Percentiles rank a stretch among this genome's conserved stretches.
These are phyloP conservation scores for Serendipita sp. DNA, from an alignment of 1,284 basidiomycete genomes.

Conservation along the genomic window DNA sequence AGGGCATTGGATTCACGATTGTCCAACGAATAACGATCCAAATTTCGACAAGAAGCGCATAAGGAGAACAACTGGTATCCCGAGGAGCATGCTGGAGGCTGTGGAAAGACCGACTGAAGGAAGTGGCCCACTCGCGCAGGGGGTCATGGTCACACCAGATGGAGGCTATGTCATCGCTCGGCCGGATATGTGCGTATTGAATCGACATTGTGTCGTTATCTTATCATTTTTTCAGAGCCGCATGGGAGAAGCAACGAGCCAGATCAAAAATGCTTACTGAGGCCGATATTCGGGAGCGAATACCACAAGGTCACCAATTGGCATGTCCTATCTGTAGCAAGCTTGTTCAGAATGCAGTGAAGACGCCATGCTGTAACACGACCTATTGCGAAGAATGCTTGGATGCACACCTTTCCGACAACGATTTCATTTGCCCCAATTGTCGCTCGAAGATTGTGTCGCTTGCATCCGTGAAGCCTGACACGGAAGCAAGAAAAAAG, in stretches of 20 bases:
- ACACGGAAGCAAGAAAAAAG: constrained; percentile 62
- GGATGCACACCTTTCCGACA: constrained; percentile 76
- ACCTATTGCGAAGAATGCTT: constrained; percentile 94
- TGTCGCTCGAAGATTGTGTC: constrained; percentile 77
- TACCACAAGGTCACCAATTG: constrained; percentile 61
- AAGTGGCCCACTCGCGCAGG: constrained; percentile 53
- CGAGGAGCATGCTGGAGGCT: constrained; percentile 91
- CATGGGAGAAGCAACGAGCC: constrained; percentile 85
- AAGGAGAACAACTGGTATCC: constrained; percentile 96
- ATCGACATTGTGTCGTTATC: constrained; percentile 8
- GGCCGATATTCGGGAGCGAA: constrained; percentile 69
- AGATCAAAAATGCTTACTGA: constrained; percentile 66
- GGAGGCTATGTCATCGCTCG: constrained; percentile 92
- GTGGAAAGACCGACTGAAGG: constrained; percentile 69
- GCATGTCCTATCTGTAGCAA: constrained; percentile 81
- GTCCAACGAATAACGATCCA: constrained; percentile 92
- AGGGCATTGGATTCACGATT: constrained; percentile 99
- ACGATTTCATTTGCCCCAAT: constrained; percentile 82
- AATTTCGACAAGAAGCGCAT: constrained; percentile 89
- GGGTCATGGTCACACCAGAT: constrained; percentile 93
- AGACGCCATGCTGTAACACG: constrained; percentile 81
- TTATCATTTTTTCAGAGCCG: constrained; percentile 35
- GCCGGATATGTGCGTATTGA: constrained; percentile 65
- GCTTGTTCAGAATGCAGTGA: constrained; percentile 78
- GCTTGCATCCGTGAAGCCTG: constrained; percentile 67